Percentiles rank a stretch among this genome's conserved stretches.
These are phyloP conservation scores for Auriscalpium orientale DNA, from an alignment of 768 basidiomycete genomes.

Conservation along the genomic window DNA sequence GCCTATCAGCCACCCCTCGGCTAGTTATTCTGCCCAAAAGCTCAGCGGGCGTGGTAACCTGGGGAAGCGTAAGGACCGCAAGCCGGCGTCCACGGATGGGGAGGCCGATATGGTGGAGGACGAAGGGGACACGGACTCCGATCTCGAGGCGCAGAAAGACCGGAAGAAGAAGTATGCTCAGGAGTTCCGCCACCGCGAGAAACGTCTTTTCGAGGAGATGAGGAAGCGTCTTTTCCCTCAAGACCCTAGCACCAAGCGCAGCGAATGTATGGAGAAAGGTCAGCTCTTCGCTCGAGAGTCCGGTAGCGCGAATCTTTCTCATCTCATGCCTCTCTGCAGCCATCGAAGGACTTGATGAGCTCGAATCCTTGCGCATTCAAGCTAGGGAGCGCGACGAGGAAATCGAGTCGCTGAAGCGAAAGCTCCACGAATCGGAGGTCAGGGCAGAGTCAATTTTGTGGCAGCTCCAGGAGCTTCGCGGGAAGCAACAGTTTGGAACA, in stretches of 20 bases:
- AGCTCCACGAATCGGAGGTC: constrained; percentile 8
- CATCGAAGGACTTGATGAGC: constrained; percentile 11
- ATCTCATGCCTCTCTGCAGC: neutral
- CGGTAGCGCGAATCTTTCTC: neutral
- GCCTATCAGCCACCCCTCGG: neutral
- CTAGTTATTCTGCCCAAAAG: neutral
- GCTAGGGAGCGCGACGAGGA: constrained; percentile 5
- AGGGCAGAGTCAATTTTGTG: constrained; percentile 7
- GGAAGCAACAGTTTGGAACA: constrained; percentile 6
- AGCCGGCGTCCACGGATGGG: constrained; percentile 1
- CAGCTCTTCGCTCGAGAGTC: neutral
- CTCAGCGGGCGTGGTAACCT: neutral
- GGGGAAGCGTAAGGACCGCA: neutral
- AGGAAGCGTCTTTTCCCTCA: constrained; percentile 9
- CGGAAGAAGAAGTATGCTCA: constrained; percentile 13
- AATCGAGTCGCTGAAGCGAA: constrained; percentile 5
- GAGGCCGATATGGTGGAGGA: constrained; percentile 3
- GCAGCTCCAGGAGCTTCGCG: constrained; percentile 4
- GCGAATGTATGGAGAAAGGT: constrained; percentile 13
- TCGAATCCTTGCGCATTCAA: neutral
- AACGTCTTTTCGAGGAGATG: constrained; percentile 11
- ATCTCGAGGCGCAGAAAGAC: constrained; percentile 8
- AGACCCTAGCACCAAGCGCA: constrained; percentile 12
- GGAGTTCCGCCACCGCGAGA: constrained; percentile 10
- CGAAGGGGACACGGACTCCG: constrained; percentile 12